Conservation (phyloP, 495 filamentous ascomycete genomes). For the Astrocystis sublimbata region DNA sequence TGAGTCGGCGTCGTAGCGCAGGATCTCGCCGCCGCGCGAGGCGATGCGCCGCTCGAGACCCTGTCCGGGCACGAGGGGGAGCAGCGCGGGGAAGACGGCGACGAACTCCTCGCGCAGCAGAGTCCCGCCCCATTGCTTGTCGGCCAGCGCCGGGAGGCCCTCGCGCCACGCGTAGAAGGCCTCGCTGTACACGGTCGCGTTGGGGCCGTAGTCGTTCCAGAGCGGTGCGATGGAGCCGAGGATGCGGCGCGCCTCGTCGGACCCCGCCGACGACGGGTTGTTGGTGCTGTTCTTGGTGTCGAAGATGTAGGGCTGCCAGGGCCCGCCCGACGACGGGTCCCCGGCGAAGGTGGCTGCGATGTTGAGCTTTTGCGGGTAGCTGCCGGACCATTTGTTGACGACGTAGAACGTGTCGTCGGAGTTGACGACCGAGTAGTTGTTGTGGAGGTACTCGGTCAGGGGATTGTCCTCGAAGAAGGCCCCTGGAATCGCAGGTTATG, state of each 20-base stretch:
- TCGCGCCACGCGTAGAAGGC: conserved; percentile 53
- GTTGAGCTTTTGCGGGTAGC: conserved; percentile 46
- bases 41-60: conserved; percentile 48
- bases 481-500: too few relatives aligned
- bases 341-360: conserved; percentile 48
- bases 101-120: conserved; percentile 43
- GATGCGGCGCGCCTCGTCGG: conserved; percentile 42
- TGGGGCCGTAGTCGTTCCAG: conserved; percentile 56
- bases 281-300: conserved; percentile 45
- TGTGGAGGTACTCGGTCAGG: conserved; percentile 49
- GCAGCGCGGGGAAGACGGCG: conserved; percentile 39
- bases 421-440: conserved; percentile 54
- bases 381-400: conserved; percentile 49
- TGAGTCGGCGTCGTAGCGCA: conserved; percentile 40
- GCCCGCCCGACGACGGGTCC: conserved; percentile 38
- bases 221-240: conserved; percentile 47
- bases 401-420: conserved; percentile 54
- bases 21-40: conserved; percentile 41
- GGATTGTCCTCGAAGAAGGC: conserved; percentile 50
- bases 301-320: conserved; percentile 50
- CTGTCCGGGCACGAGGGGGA: conserved; percentile 44
- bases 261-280: conserved; percentile 44
- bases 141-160: conserved; percentile 50
- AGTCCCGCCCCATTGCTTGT: conserved; percentile 58
- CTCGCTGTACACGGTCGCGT: conserved; percentile 47